These are phyloP conservation scores for Septoria petroselini DNA, from an alignment of 2,329 filamentous ascomycete genomes.

Conservation along the genomic window DNA sequence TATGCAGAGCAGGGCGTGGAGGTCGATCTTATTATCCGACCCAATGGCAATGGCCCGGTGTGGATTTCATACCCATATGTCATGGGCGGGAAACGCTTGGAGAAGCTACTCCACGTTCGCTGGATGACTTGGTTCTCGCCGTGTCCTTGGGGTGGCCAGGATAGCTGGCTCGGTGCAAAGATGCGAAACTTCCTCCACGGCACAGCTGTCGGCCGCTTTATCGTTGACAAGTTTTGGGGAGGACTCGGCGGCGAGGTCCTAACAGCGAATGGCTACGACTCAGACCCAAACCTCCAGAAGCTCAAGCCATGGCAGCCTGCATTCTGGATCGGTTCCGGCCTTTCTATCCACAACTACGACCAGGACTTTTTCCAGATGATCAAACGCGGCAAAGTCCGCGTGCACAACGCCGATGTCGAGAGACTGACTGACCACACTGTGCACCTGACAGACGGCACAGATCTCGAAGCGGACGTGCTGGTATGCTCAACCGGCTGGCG, in stretches of 20 bases:
- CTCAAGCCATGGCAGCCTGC: conserved; percentile 43
- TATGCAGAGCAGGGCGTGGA: conserved; percentile 52
- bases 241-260: conserved; percentile 56
- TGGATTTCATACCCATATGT: conserved; percentile 62
- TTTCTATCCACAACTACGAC: conserved; percentile 57
- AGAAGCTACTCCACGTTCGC: conserved; percentile 64
- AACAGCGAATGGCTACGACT: conserved; percentile 46
- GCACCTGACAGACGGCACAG: conserved; percentile 56
- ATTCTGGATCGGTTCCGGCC: conserved; percentile 47
- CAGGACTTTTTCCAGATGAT: conserved; percentile 58
- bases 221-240: conserved; percentile 57
- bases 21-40: conserved; percentile 58
- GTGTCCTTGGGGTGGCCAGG: conserved; percentile 66
- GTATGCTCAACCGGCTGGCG: conserved; percentile 60
- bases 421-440: conserved; percentile 49
- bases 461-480: conserved; percentile 50
- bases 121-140: conserved; percentile 72
- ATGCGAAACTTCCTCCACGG: conserved; percentile 57
- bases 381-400: conserved; percentile 53
- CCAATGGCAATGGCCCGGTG: conserved; percentile 57
- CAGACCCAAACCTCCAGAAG: conserved; percentile 43
- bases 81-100: conserved; percentile 63
- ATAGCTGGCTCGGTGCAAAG: conserved; percentile 50
- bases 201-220: conserved; percentile 54
- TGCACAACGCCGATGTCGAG: conserved; percentile 49